Evolutionary conservation across 78 protist species (phyloP).

Genomic region (Anaeramoeba flamelloides): DNA sequence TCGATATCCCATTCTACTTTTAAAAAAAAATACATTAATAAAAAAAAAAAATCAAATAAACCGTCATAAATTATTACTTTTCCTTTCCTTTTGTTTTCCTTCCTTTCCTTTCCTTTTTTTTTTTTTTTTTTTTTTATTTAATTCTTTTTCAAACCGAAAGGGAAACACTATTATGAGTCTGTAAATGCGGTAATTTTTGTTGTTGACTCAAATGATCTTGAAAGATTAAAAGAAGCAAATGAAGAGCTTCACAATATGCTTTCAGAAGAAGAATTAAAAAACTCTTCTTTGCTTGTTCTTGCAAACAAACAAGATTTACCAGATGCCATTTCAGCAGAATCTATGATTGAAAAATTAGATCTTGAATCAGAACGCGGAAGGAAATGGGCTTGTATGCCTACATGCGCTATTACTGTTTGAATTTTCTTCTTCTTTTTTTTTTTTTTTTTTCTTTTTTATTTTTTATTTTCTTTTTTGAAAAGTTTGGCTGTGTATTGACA

Average conservation of each 20-base stretch:
- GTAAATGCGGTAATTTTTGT: background rate
- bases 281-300: background rate
- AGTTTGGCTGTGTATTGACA: too few species aligned
- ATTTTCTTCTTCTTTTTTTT: too few species aligned
- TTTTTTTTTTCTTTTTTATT: too few species aligned
- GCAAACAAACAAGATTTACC: constrained; percentile 2
- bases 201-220: background rate
- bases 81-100: too few species aligned
- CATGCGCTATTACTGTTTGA: background rate
- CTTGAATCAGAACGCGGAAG: background rate
- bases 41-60: too few species aligned
- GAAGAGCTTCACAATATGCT: background rate
- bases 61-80: too few species aligned
- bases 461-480: too few species aligned
- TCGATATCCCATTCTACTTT: too few species aligned
- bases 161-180: background rate
- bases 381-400: background rate
- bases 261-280: background rate
- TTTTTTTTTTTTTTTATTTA: too few species aligned
- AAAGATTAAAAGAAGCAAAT: background rate
- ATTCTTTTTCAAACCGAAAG: background rate
- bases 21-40: too few species aligned
- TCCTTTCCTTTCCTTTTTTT: too few species aligned
- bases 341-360: background rate
- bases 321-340: background rate